These are phyloP conservation scores for Aristolochia californica DNA, from an alignment of 164 flowering plant species.

Conservation along the genomic window DNA sequence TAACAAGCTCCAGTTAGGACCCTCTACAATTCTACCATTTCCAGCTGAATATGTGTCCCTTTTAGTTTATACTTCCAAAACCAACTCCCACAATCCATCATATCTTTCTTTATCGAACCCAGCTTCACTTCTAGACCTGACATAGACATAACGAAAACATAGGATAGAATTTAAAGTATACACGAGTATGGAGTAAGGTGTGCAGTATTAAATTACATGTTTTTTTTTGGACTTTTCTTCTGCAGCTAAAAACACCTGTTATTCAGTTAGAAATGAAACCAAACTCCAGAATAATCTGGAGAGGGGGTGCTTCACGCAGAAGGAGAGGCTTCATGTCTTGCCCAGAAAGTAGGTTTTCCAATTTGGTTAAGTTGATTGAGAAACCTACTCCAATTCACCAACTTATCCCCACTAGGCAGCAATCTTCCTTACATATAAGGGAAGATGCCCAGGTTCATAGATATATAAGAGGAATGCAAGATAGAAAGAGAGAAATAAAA, in stretches of 20 bases:
- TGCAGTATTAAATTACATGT: neutral
- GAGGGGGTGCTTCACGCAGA: too few relatives aligned
- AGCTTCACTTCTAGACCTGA: constrained; percentile 52
- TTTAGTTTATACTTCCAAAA: constrained; percentile 65
- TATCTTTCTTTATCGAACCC: constrained; percentile 32
- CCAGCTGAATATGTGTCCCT: constrained; percentile 49
- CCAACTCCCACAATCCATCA: constrained; percentile 83
- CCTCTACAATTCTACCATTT: constrained; percentile 46
- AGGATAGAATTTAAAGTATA: neutral
- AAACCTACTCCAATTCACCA: too few relatives aligned
- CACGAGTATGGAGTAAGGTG: neutral
- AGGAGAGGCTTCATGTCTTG: too few relatives aligned
- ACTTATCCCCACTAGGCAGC: neutral
- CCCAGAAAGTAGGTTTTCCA: too few relatives aligned
- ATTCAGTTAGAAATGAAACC: neutral
- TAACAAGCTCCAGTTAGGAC: neutral
- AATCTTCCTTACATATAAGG: neutral
- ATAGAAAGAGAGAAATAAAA: too few relatives aligned
- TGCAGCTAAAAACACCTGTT: neutral
- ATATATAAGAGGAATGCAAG: neutral
- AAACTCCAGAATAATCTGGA: neutral
- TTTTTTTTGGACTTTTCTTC: neutral
- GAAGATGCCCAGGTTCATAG: neutral
- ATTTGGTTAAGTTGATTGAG: too few relatives aligned
- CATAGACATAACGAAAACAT: neutral